Evolutionary conservation across 202 grass and related monocot genomes (phyloP), one percentile per base, ranked within the genome.

Genomic region (Elaeis oleifera): DNA sequence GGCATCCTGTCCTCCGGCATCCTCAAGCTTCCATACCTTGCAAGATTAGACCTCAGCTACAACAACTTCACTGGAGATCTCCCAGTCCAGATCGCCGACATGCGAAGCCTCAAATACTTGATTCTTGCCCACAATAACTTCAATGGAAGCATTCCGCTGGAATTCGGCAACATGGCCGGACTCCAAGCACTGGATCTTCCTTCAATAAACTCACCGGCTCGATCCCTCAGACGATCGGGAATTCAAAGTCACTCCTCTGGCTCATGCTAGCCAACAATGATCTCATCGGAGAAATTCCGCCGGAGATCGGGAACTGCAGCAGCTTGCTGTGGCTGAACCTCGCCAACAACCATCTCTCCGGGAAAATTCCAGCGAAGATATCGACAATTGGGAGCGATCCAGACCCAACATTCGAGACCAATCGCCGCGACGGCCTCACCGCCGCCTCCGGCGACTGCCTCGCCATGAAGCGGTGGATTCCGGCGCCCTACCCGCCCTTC

Each of bases 281-380:
- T 20, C 74, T 97, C 15, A 79, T 76, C 3, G 92, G 92, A 6
- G 54, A 59, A 54, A 97, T 97, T 58, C 92, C 92, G 26, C n/a
- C 68, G 23, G 79, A 85, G 63, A 86, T 97, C 15, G 92, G 92
- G 15, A 86, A 78, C 18, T 97, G 92, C 67, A 77, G 19, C 32
- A 97, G 92, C 80, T 68, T 97, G 65, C 66, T 97, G 62, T 97
- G 92, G 92, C 51, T 97, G 67, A 97, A 97, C 74, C 74, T 97
- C 14, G 79, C 84, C 0, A 60, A 79, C 22, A 97, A 97, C 68
- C 50, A 1, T 21, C 25, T 97, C n/a, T 74, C 54, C 7, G 92
- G 92, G 4, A 32, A 17, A 17, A 89, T 97, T 3, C 88, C 92
- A 3, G 60, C 52, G 9, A 79, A 86, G 78, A 84, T 97, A 71